Conservation (phyloP, 768 basidiomycete species). For the Suillus cothurnatus region DNA sequence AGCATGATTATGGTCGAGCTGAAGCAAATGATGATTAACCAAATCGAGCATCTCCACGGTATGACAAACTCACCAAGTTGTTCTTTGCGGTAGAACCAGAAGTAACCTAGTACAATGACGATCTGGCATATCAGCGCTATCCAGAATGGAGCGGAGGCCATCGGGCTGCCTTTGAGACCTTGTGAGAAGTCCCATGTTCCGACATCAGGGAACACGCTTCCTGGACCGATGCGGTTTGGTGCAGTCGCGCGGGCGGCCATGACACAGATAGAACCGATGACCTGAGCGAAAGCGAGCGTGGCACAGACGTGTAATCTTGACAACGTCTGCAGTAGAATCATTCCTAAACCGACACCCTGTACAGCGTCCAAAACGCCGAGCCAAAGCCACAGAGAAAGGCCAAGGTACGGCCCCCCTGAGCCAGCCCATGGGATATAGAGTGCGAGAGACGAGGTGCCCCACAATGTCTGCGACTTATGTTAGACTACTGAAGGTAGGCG, state of each 20-base stretch:
- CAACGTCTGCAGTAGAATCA: constrained; percentile 89
- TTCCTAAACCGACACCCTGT: constrained; percentile 91
- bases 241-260: constrained; percentile 93
- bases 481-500: not conserved
- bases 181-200: constrained; percentile 87
- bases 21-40: not conserved
- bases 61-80: constrained; percentile 65
- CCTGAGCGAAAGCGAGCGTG: constrained; percentile 86
- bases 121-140: constrained; percentile 78
- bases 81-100: constrained; percentile 97
- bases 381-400: constrained; percentile 92
- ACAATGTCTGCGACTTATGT: constrained; percentile 63
- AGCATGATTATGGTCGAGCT: constrained; percentile 29
- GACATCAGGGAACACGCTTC: constrained; percentile 88
- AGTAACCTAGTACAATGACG: constrained; percentile 88
- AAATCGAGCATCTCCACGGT: not conserved
- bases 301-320: constrained; percentile 94
- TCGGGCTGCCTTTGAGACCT: constrained; percentile 75
- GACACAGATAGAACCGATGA: constrained; percentile 88
- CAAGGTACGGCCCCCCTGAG: constrained; percentile 81
- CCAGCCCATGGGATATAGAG: constrained; percentile 96
- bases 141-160: constrained; percentile 89
- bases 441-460: constrained; percentile 94
- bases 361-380: constrained; percentile 92
- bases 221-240: constrained; percentile 87